phyloP scores from a whole-genome alignment of 768 basidiomycete species.

The Dioszegia aurantiaca region DNA sequence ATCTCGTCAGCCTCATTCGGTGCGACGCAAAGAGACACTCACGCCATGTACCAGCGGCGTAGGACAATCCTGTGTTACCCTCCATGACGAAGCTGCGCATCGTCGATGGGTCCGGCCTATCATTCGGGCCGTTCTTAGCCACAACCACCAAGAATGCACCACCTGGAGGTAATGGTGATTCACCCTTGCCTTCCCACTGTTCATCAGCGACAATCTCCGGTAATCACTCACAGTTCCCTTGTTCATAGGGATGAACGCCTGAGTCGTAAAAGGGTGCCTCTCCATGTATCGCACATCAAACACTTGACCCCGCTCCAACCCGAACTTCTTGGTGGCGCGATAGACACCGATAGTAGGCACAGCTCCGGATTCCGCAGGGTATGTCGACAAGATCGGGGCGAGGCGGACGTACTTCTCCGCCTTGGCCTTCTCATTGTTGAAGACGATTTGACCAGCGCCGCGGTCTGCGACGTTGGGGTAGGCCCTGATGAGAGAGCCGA shows the following conservation, averaged over 20 bases:
- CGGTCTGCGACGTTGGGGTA: conserved; percentile 65
- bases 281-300: conserved; percentile 74
- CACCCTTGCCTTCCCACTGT: conserved; percentile 54
- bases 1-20: background rate
- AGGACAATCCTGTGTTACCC: conserved; percentile 77
- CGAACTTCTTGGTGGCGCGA: conserved; percentile 66
- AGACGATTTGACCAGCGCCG: conserved; percentile 65
- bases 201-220: conserved; percentile 2
- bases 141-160: conserved; percentile 79
- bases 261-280: conserved; percentile 78
- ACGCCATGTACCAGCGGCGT: conserved; percentile 87
- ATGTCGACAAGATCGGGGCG: conserved; percentile 63
- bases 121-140: conserved; percentile 70
- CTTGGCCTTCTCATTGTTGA: conserved; percentile 62
- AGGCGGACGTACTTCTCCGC: conserved; percentile 88
- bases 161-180: conserved; percentile 55
- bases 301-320: conserved; percentile 55
- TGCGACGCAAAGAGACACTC: conserved; percentile 53
- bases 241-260: conserved; percentile 94
- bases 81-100: conserved; percentile 79
- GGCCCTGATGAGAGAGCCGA: conserved; percentile 84
- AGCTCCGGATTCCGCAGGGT: conserved; percentile 61
- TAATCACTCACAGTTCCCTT: conserved; percentile 44
- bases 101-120: conserved; percentile 70
- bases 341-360: conserved; percentile 77